Evolutionary conservation across 352 stramenopile species (phyloP).

Genomic region (Globisporangium parvum): DNA sequence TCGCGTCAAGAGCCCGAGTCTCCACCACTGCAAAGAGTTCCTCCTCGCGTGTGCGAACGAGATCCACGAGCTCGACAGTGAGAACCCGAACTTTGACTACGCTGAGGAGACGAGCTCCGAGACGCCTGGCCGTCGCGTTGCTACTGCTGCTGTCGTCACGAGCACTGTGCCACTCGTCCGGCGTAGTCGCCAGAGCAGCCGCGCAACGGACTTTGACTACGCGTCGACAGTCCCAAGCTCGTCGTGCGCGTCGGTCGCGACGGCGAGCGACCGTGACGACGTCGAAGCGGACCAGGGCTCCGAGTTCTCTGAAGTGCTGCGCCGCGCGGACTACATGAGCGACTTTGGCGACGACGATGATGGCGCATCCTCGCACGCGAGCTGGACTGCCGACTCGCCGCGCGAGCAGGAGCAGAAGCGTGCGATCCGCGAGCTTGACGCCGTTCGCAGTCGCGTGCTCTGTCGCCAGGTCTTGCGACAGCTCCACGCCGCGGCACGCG

Average conservation of each 20-base stretch:
- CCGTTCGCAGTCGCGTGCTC: constrained; percentile 11
- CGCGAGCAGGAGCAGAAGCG: background rate
- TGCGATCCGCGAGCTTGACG: constrained; percentile 4
- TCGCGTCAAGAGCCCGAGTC: constrained; percentile 34
- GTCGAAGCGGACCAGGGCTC: constrained; percentile 43
- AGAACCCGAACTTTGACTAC: constrained; percentile 68
- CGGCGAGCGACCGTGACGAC: constrained; percentile 27
- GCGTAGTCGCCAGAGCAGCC: background rate
- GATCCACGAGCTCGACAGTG: constrained; percentile 72
- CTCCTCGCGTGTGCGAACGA: constrained; percentile 73
- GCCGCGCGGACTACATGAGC: constrained; percentile 42
- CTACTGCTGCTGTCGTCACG: background rate
- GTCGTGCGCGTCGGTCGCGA: constrained; percentile 16
- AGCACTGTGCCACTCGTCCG: too few species aligned
- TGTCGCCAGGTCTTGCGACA: constrained; percentile 25
- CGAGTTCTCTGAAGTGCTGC: constrained; percentile 48
- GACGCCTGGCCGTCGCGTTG: background rate
- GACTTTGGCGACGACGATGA: constrained; percentile 7
- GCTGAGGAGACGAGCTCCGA: constrained; percentile 40
- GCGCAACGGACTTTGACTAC: constrained; percentile 37
- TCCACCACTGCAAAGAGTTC: constrained; percentile 61
- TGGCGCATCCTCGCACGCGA: background rate
- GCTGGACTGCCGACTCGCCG: background rate
- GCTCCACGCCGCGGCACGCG: background rate
- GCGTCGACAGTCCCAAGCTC: constrained; percentile 27